phyloP scores from a whole-genome alignment of 2,329 filamentous ascomycete genomes.

The Karstenula rhodostoma region DNA sequence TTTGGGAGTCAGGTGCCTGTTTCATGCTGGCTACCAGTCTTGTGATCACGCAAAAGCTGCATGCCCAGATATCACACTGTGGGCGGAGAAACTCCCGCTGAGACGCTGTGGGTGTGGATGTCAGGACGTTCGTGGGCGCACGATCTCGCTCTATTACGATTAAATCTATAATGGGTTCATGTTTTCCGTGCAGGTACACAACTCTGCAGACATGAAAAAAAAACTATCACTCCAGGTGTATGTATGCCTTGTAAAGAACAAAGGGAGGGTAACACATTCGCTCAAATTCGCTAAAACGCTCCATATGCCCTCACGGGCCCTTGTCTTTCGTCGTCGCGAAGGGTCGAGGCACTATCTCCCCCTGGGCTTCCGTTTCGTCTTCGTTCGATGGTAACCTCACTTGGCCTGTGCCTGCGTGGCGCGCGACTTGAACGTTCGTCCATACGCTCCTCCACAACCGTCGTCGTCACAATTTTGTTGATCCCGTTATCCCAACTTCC shows the following conservation, averaged over 20 bases:
- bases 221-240: not conserved
- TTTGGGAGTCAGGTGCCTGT: too few species aligned
- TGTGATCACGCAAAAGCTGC: too few species aligned
- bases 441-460: slow-evolving; percentile 25
- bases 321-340: not conserved
- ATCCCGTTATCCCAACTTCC: slow-evolving; percentile 22
- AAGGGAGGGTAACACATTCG: not conserved
- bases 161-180: not conserved
- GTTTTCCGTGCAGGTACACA: not conserved
- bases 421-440: slow-evolving; percentile 14
- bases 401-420: not conserved
- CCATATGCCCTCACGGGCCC: not conserved
- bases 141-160: too few species aligned
- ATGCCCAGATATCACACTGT: too few species aligned
- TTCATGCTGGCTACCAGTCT: too few species aligned
- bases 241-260: not conserved
- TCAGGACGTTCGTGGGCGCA: too few species aligned
- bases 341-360: slow-evolving; percentile 6
- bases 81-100: too few species aligned
- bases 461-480: slow-evolving; percentile 31
- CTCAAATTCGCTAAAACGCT: not conserved
- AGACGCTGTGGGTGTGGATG: too few species aligned
- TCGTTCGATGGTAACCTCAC: not conserved
- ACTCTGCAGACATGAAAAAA: not conserved
- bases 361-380: slow-evolving; percentile 8